These are phyloP conservation scores for Leccinum boreale DNA, from an alignment of 768 basidiomycete genomes.

Conservation along the genomic window DNA sequence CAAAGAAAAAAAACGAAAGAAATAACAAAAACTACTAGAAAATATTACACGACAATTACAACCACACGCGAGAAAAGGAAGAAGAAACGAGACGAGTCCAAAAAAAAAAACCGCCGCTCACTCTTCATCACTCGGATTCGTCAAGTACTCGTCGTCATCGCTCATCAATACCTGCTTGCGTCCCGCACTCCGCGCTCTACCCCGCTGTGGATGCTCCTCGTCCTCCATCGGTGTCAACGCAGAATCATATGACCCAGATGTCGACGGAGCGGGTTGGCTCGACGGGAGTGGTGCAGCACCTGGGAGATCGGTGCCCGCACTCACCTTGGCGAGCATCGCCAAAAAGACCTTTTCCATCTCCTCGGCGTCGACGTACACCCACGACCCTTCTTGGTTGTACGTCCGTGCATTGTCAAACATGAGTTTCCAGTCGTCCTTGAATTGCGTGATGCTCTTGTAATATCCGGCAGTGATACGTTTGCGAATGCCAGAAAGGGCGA, in stretches of 20 bases:
- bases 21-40: not conserved
- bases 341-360: constrained; percentile 92
- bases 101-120: constrained; percentile 15
- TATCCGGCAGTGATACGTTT: constrained; percentile 63
- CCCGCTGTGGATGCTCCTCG: constrained; percentile 61
- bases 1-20: not conserved
- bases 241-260: constrained; percentile 53
- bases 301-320: constrained; percentile 68
- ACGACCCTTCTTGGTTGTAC: constrained; percentile 93
- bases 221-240: constrained; percentile 82
- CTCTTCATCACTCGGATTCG: constrained; percentile 71
- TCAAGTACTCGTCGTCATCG: constrained; percentile 62
- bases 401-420: constrained; percentile 94
- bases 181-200: constrained; percentile 54
- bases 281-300: constrained; percentile 51
- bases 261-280: constrained; percentile 28
- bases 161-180: constrained; percentile 74
- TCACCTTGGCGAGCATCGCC: constrained; percentile 59
- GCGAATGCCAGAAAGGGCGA: constrained; percentile 82
- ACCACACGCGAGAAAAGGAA: not conserved
- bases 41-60: not conserved
- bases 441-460: constrained; percentile 74
- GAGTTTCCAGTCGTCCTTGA: constrained; percentile 76
- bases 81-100: not conserved
- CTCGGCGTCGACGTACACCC: constrained; percentile 92